phyloP scores from a whole-genome alignment of 2,329 filamentous ascomycete species.

The Claviceps africana region DNA sequence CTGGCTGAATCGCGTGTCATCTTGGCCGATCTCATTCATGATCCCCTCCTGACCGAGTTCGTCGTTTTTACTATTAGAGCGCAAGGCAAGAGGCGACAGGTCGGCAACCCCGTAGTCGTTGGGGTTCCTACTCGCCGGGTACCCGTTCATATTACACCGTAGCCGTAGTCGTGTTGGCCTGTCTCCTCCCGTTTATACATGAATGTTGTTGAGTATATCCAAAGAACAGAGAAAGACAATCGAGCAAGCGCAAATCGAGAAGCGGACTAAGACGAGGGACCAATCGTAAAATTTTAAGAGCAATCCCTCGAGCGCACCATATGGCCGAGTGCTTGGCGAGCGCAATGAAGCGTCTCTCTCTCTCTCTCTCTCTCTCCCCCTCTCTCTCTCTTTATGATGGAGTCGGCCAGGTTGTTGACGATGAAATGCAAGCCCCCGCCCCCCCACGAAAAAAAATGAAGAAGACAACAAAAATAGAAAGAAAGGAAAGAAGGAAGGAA shows the following conservation, averaged over 20 bases:
- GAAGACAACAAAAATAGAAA: too few relatives aligned
- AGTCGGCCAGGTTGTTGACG: neutral
- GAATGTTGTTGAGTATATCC: constrained; percentile 13
- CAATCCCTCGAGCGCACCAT: constrained; percentile 4
- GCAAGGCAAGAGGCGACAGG: constrained; percentile 19
- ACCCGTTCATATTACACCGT: constrained; percentile 23
- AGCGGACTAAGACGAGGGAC: neutral
- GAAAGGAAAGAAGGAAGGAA: neutral
- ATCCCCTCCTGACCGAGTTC: constrained; percentile 41
- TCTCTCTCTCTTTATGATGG: neutral
- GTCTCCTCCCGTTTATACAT: constrained; percentile 4
- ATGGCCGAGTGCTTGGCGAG: neutral
- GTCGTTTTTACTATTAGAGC: constrained; percentile 36
- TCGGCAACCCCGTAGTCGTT: constrained; percentile 22
- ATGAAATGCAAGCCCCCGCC: neutral
- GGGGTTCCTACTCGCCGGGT: constrained; percentile 19
- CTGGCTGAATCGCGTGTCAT: constrained; percentile 40
- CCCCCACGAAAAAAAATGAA: neutral
- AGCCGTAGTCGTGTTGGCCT: neutral
- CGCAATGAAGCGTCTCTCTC: neutral
- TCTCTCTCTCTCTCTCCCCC: too few relatives aligned
- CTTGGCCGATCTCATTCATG: constrained; percentile 15
- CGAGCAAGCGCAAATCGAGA: neutral
- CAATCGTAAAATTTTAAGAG: neutral
- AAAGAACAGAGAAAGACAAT: constrained; percentile 1